Base-by-base conservation (phyloP, 108 stramenopile genomes). In the Nitzschia sp. region DNA sequence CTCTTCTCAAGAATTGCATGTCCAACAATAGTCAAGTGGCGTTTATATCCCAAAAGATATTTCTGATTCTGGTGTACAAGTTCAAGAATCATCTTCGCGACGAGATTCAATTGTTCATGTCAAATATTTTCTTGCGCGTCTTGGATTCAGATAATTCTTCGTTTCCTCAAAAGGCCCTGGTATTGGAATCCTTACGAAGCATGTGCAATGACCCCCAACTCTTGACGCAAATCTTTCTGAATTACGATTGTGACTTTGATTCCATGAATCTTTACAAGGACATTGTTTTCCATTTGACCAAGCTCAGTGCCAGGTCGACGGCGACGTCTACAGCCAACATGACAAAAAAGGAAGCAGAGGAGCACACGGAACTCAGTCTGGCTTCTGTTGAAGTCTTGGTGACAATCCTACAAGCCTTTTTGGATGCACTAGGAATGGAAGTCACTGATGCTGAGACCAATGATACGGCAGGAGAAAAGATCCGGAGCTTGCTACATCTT, bases 241-340 rank as follows among this genome's bases (percentile, higher is more conserved):
- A 98, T 68, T 99, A 98, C 72, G 99, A 99, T 76, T 98, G 98
- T 71, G 98, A 99, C 82, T 84, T 97, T 49, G 86, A 95, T 78
- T 90, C 96, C 0, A 81, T 87, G 34, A 91, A 92, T 66, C 70
- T 99, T 19, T 99, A 95, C 89, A 87, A 93, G 64, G 90, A 95
- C 59, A 96, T 99, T 64, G 94, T 98, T 2, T 66, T 89, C 55
- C 82, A 92, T 46, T 84, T 99, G 1, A 89, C 96, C 1, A 85
- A 90, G 66, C 71, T 99, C 18, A 76, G 83, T 60, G 86, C 74
- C 31, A 82, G 72, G 34, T 75, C 79, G 8, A 77, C 72, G 46
- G 34, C 63, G 25, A 63, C 47, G 46, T 24, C 26, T 28, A 25
- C 60, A 13, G 25, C 68, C 53, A 70, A 82, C 33, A 68, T 68